Evolutionary conservation across 768 basidiomycete genomes (phyloP), one percentile per base, ranked within the genome.

Genomic region (Hysterangium stoloniferum): DNA sequence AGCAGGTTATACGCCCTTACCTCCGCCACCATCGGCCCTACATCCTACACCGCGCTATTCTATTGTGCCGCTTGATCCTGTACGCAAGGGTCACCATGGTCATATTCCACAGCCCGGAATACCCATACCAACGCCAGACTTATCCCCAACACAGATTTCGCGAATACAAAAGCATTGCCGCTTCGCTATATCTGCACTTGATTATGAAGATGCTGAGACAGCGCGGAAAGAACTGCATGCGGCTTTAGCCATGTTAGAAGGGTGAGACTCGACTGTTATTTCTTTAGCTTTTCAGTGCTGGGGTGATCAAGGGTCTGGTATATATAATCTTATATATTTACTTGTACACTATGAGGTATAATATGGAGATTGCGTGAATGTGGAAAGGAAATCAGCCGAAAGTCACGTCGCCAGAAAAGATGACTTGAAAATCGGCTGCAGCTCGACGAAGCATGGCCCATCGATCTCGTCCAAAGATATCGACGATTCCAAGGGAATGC

Each of bases 161-260:
- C 79, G 84, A 55, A 80, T 79, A 12, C 94, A 99, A 72, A 96
- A 88, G 62, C 92, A 94, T 59, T 92, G 92, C 58, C 77, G 78
- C 47, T 96, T 86, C 68, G 95, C 95, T 6, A 89, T 97, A 52
- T 91, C 88, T 27, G 81, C 96, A n/a, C 71, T 99, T 48, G 92
- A 97, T 61, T 97, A 94, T 63, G 95, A 98, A 62, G 95, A 99
- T 65, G 73, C 74, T 8, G 85, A 86, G 56, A 86, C 88, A 58
- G 95, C 95, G 15, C 75, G 78, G 61, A 83, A 77, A 62, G 92
- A 99, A 66, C 66, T 99, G 57, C 73, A 77, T 56, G 72, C 77
- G 31, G 95, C 95, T 12, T 66, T 99, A 55, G 72, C 71, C 28
- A 65, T 78, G 29, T 69, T 91, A 19, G 85, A 80, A 20, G 81